phyloP scores from a whole-genome alignment of 345 rosid species.

The Camelina hispida region DNA sequence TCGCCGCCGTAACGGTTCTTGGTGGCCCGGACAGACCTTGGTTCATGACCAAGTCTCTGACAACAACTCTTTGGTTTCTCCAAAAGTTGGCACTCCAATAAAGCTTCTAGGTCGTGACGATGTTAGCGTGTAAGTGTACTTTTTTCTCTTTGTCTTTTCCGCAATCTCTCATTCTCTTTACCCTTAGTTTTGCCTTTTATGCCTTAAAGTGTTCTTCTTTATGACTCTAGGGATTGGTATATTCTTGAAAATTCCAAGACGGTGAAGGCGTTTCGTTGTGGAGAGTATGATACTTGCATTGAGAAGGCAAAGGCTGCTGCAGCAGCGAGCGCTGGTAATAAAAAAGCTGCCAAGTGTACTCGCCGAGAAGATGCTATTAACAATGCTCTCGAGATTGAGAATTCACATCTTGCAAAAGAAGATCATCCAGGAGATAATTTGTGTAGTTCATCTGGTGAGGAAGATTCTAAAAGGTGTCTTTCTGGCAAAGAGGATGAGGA shows the following conservation, averaged over 20 bases:
- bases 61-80: constrained; percentile 68
- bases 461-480: constrained; percentile 56
- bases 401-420: constrained; percentile 66
- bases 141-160: constrained; percentile 28
- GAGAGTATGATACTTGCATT: constrained; percentile 84
- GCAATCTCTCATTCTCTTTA: constrained; percentile 6
- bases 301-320: constrained; percentile 87
- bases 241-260: constrained; percentile 90
- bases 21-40: constrained; percentile 99
- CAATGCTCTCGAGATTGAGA: constrained; percentile 92
- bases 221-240: constrained; percentile 86
- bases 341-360: constrained; percentile 81
- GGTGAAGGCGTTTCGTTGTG: constrained; percentile 98
- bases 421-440: constrained; percentile 45
- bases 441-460: constrained; percentile 50
- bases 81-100: constrained; percentile 91
- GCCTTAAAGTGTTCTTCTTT: constrained; percentile 19
- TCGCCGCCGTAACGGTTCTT: constrained; percentile 93
- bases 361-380: constrained; percentile 94
- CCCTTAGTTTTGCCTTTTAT: background rate
- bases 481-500: constrained; percentile 61
- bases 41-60: constrained; percentile 74
- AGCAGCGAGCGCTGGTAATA: constrained; percentile 54
- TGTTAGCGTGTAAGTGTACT: constrained; percentile 84
- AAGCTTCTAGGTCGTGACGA: constrained; percentile 97